Base-by-base conservation (phyloP, 306 rosid genomes). In the Gynostemma pentaphyllum region DNA sequence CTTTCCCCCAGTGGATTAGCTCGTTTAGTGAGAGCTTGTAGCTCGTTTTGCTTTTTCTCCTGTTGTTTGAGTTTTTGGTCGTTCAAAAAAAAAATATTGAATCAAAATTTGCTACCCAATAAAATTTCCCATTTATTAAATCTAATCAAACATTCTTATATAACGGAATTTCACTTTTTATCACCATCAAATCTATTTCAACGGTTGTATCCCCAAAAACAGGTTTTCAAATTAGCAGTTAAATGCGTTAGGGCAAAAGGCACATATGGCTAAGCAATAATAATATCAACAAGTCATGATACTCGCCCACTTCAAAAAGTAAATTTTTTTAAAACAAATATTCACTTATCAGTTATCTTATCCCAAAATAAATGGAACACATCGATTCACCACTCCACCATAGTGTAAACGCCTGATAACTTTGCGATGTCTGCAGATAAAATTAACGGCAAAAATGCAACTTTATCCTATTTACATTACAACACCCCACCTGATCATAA, bases 391-490 rank as follows among this genome's bases (percentile, higher is more conserved):
- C 14, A 36, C 46, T 36, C 45, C 13, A 59, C 21, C 22, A 59
- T 39, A 37, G 30, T 36, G 19, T 13, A 56, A 32, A 22, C 29
- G 21, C 47, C 64, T 37, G 11, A 59, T 59, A 56, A 56, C 63
- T 57, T 12, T 7, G 3, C 21, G 64, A 11, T 18, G 12, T 26
- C 57, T 51, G 57, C 57, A 12, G 57, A 51, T 51, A 51, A 13
- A 51, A 49, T 4, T 11, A 37, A 37, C 18, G 9, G 5, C 65
- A 60, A 39, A 60, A 60, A 45, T 57, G 45, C 64, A 57, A 39
- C 45, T 9, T 21, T 1, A 21, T 21, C 64, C 64, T 59, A 59
- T 60, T 60, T 57, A 39, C 65, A 60, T n/a, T n/a, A n/a, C 48
- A 36, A 60, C n/a, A n/a, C n/a, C n/a, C n/a, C n/a, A 22, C 46